A percentile compares a stretch with the other conserved stretches of the same genome.
Conservation (phyloP, 2,329 filamentous ascomycete genomes). For the Ophiostoma sp. region DNA sequence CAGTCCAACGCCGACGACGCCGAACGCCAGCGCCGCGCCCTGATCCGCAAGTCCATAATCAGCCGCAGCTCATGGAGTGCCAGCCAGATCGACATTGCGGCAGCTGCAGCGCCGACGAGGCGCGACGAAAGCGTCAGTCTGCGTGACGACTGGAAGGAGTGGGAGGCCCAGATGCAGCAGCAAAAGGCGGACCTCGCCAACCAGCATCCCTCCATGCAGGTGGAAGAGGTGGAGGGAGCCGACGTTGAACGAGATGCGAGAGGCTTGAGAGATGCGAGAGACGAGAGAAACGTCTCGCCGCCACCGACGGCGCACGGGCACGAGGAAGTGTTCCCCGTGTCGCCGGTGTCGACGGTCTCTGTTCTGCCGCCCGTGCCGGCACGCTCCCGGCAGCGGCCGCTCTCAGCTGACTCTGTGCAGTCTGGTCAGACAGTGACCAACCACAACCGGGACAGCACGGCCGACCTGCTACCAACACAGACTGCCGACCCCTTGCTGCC, state of each 20-base stretch:
- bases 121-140: constrained; percentile 18
- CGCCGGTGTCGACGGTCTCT: neutral
- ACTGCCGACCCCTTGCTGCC: neutral
- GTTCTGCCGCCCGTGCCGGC: constrained; percentile 15
- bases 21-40: constrained; percentile 37
- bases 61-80: constrained; percentile 26
- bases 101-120: neutral
- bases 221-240: neutral
- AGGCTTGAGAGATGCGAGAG: too few relatives aligned
- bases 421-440: neutral
- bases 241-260: too few relatives aligned
- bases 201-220: constrained; percentile 27
- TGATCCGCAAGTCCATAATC: constrained; percentile 42
- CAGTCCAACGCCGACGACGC: constrained; percentile 29
- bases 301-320: neutral
- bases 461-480: neutral
- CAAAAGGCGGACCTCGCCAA: constrained; percentile 27
- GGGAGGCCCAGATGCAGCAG: constrained; percentile 33
- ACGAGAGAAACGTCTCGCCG: neutral
- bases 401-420: neutral
- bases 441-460: neutral
- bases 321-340: neutral
- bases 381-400: constrained; percentile 20
- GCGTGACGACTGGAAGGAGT: constrained; percentile 37
- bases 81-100: constrained; percentile 19